Base-by-base conservation (phyloP, 257 asterid genomes). In the Capsicum rhomboideum region DNA sequence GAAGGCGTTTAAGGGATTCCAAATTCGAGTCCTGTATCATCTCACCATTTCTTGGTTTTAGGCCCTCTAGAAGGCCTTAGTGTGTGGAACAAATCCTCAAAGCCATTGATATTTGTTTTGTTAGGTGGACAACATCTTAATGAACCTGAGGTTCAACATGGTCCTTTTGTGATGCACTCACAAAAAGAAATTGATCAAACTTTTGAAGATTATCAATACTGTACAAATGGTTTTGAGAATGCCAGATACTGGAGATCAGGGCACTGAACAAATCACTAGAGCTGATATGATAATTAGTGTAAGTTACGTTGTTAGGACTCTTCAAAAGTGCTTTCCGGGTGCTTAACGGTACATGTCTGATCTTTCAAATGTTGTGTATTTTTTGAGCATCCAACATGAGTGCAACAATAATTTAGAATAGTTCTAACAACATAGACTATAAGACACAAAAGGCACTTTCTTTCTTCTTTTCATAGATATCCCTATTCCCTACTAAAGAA, bases 161-260 rank as follows among this genome's bases (percentile, higher is more conserved):
- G 99, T 74, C 99, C 99, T 10, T 96, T 96, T 88, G 99, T 96
- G 89, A 96, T 96, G 99, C 94, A 94, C 89, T 90, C 99, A 11
- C 92, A 94, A 61, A 96, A 92, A 67, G 97, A 96, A 77, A 92
- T 94, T 49, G 94, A 94, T 58, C 88, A 90, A 87, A 90, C 99
- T 12, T 90, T 93, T 29, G 95, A 96, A 58, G 99, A 96, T 74
- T 96, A 94, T 87, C 91, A 89, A 31, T 89, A 91, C 83, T 86
- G 86, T 83, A 91, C 87, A 90, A 94, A 96, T 89, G 99, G 99
- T 5, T 96, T 96, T 85, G 99, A 96, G 86, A 87, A 86, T 94
- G 98, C 97, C 20, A 94, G 90, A 81, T 37, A 90, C 0, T 93
- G 98, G 99, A 93, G 88, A 34, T 93, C 99, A 50, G 81, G 81